Evolutionary conservation across 1,139 yeast species (phyloP).

Genomic region (Yamadazyma pseudoaaseri): DNA sequence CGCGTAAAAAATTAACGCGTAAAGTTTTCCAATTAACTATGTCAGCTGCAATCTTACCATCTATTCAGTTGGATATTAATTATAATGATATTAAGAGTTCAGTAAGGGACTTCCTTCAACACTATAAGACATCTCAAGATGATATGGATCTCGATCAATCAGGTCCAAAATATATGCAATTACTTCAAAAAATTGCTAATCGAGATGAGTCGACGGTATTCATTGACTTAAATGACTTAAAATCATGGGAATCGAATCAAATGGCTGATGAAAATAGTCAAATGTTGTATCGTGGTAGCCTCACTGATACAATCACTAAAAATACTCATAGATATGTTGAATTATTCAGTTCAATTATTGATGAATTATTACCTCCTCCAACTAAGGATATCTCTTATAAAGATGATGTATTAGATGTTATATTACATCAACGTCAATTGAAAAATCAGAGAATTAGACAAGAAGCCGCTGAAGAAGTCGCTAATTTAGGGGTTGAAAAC

Average conservation of each 20-base stretch:
- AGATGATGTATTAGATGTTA: slow-evolving; percentile 92
- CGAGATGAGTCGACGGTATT: slow-evolving; percentile 67
- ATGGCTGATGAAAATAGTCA: slow-evolving; percentile 16
- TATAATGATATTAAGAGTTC: slow-evolving; percentile 53
- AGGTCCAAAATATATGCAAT: slow-evolving; percentile 73
- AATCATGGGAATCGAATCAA: slow-evolving; percentile 57
- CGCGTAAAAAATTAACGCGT: slow-evolving; percentile 7
- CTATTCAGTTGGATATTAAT: slow-evolving; percentile 61
- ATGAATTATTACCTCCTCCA: slow-evolving; percentile 81
- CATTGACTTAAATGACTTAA: slow-evolving; percentile 83
- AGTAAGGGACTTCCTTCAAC: slow-evolving; percentile 57
- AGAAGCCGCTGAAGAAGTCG: slow-evolving; percentile 58
- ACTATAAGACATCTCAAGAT: slow-evolving; percentile 47
- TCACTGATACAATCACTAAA: slow-evolving; percentile 59
- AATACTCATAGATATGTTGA: slow-evolving; percentile 83
- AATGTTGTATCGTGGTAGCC: slow-evolving; percentile 25
- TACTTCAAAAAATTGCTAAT: slow-evolving; percentile 82
- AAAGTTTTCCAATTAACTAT: slow-evolving; percentile 3
- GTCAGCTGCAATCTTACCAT: slow-evolving; percentile 31
- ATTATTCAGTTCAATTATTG: slow-evolving; percentile 68
- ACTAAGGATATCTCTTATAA: slow-evolving; percentile 73
- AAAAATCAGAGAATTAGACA: slow-evolving; percentile 73
- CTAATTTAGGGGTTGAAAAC: slow-evolving; percentile 32
- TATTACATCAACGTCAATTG: slow-evolving; percentile 82
- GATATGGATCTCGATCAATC: slow-evolving; percentile 12